Percentiles rank a stretch among this genome's conserved stretches.
Conservation (phyloP, 2,329 filamentous ascomycete genomes). For the Aspergillus aculeatus region DNA sequence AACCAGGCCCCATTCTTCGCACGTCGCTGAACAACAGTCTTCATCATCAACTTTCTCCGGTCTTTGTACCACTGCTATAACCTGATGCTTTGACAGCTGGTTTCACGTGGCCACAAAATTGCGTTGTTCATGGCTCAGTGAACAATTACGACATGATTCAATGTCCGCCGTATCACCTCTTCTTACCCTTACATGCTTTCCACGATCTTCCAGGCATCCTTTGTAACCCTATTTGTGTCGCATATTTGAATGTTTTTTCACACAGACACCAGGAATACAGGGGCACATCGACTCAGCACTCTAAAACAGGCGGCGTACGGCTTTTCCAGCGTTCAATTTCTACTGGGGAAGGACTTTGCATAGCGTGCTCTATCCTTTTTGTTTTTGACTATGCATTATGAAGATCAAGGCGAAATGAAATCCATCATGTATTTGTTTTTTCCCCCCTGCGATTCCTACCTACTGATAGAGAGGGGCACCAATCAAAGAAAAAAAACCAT, state of each 20-base stretch:
- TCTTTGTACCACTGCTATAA: constrained; percentile 20
- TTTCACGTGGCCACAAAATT: background rate
- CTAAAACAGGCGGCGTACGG: constrained; percentile 13
- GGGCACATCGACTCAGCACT: background rate
- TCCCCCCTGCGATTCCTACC: background rate
- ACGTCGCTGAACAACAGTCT: constrained; percentile 39
- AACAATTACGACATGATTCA: background rate
- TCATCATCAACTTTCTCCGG: constrained; percentile 34
- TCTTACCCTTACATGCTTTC: background rate
- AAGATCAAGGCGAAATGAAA: constrained; percentile 4
- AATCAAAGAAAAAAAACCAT: background rate
- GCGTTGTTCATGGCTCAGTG: background rate
- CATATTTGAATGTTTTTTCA: background rate
- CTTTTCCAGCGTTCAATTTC: constrained; percentile 1
- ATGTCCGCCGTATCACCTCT: background rate
- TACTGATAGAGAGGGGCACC: background rate
- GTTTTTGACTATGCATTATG: constrained; percentile 5
- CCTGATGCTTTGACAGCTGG: background rate
- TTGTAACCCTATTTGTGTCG: background rate
- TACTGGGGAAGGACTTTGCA: constrained; percentile 11
- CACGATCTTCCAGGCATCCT: background rate
- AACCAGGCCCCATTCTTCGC: constrained; percentile 43
- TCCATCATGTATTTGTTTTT: background rate
- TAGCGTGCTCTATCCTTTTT: constrained; percentile 14
- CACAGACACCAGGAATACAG: background rate